Percentiles rank a stretch among this genome's conserved stretches.
Evolutionary conservation across 805 yeast genomes (phyloP).

Genomic region (Candida sithepensis): DNA sequence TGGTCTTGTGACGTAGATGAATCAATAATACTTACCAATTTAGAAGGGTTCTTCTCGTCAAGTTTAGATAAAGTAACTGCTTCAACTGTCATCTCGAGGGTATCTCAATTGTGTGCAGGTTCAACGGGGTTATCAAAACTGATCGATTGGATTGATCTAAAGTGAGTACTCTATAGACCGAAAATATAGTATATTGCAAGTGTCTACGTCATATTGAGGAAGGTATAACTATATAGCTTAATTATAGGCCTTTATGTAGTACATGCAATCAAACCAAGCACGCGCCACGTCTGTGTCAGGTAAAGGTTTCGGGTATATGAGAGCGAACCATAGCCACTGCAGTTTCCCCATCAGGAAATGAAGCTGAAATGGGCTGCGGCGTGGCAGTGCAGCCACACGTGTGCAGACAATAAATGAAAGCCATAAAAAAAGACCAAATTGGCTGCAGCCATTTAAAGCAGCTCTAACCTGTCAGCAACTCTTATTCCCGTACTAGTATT

Average conservation of each 20-base stretch:
- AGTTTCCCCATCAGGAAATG: too few species aligned
- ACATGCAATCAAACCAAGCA: too few species aligned
- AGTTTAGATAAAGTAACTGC: slow-evolving; percentile 1
- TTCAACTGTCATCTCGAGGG: not conserved
- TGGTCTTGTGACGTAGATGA: not conserved
- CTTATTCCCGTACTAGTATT: not conserved
- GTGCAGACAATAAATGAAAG: not conserved
- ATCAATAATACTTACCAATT: slow-evolving; percentile 17
- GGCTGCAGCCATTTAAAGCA: not conserved
- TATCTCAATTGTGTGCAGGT: too few species aligned
- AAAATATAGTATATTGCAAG: not conserved
- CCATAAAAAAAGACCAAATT: not conserved
- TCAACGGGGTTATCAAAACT: too few species aligned
- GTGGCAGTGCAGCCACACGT: not conserved
- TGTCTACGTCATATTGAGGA: too few species aligned
- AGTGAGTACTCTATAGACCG: not conserved
- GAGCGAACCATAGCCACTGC: too few species aligned
- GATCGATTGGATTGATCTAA: too few species aligned
- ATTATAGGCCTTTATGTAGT: too few species aligned
- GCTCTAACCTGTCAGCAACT: not conserved
- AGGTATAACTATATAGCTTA: too few species aligned
- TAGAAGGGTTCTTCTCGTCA: slow-evolving; percentile 12
- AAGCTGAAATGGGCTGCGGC: too few species aligned
- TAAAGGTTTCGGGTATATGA: too few species aligned
- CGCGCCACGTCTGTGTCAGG: too few species aligned